These are phyloP conservation scores for Wickerhamomyces strasburgensis DNA, from an alignment of 805 yeast species.

Conservation along the genomic window DNA sequence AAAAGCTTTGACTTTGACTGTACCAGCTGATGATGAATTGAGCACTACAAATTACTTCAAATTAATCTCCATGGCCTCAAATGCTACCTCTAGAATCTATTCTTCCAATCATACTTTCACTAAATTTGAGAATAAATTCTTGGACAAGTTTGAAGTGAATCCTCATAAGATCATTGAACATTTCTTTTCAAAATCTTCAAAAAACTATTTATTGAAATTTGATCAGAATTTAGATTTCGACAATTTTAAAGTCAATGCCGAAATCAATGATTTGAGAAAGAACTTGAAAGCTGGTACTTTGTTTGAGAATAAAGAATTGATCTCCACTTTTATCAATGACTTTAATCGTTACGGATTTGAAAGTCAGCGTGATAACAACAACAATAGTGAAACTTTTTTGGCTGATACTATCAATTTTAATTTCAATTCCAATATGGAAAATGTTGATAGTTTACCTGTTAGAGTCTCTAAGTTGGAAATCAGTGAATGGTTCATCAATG, in stretches of 20 bases:
- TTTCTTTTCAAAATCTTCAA: conserved; percentile 32
- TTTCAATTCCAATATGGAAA: conserved; percentile 24
- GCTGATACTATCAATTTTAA: conserved; percentile 27
- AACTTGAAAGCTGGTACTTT: conserved; percentile 21
- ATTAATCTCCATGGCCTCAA: conserved; percentile 32
- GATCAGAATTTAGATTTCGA: conserved; percentile 28
- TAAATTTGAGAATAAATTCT: conserved; percentile 35
- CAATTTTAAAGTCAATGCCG: conserved; percentile 24
- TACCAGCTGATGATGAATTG: conserved; percentile 24
- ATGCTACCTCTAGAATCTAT: conserved; percentile 29
- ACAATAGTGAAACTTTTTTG: conserved; percentile 21
- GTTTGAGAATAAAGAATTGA: conserved; percentile 22
- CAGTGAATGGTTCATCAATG: conserved; percentile 35
- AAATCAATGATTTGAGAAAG: conserved; percentile 20
- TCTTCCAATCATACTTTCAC: conserved; percentile 31
- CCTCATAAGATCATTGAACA: conserved; percentile 31
- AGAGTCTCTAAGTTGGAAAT: conserved; percentile 33
- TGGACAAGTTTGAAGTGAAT: conserved; percentile 37
- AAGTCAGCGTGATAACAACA: conserved; percentile 13
- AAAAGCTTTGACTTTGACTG: conserved; percentile 31
- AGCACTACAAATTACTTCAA: conserved; percentile 27
- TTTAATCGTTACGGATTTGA: conserved; percentile 25
- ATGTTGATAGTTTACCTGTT: conserved; percentile 24
- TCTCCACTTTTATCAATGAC: conserved; percentile 24
- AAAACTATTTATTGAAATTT: conserved; percentile 29